Conservation (phyloP, 2,329 filamentous ascomycete species). For the Nothopassalora personata region DNA sequence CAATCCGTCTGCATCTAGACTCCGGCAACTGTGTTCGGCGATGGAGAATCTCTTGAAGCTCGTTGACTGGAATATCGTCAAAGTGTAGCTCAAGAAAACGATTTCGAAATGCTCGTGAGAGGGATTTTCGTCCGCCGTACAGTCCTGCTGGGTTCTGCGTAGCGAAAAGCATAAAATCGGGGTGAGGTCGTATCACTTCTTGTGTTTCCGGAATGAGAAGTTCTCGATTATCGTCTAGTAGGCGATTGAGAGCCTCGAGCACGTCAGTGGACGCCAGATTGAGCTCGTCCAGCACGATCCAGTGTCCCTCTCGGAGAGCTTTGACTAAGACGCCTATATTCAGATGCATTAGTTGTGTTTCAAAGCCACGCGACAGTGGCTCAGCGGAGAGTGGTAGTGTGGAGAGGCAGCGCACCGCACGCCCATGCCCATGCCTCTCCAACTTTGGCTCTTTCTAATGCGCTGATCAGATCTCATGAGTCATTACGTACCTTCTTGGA, state of each 20-base stretch:
- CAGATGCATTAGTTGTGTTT: too few species aligned
- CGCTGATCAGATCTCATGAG: too few species aligned
- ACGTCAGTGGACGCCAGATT: conserved; percentile 97
- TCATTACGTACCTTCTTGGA: conserved; percentile 63
- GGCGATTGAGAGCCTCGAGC: conserved; percentile 86
- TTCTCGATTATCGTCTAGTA: conserved; percentile 94
- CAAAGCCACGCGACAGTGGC: too few species aligned
- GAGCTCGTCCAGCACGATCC: conserved; percentile 96
- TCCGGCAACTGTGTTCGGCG: conserved; percentile 83
- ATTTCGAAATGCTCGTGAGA: conserved; percentile 93
- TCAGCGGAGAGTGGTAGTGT: too few species aligned
- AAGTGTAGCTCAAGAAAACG: conserved; percentile 96
- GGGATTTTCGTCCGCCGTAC: conserved; percentile 87
- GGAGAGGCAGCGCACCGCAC: too few species aligned
- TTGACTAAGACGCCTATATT: conserved; percentile 67
- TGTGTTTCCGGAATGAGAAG: conserved; percentile 95
- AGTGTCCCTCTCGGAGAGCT: conserved; percentile 86
- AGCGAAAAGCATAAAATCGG: conserved; percentile 95
- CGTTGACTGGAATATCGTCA: conserved; percentile 93
- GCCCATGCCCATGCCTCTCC: too few species aligned
- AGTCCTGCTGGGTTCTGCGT: conserved; percentile 95
- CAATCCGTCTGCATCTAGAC: conserved; percentile 85
- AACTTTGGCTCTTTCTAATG: too few species aligned
- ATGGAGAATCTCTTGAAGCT: conserved; percentile 86
- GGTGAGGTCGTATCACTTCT: conserved; percentile 83